Base-by-base conservation (phyloP, 331 rosid genomes). In the Erythrophleum ivorense region DNA sequence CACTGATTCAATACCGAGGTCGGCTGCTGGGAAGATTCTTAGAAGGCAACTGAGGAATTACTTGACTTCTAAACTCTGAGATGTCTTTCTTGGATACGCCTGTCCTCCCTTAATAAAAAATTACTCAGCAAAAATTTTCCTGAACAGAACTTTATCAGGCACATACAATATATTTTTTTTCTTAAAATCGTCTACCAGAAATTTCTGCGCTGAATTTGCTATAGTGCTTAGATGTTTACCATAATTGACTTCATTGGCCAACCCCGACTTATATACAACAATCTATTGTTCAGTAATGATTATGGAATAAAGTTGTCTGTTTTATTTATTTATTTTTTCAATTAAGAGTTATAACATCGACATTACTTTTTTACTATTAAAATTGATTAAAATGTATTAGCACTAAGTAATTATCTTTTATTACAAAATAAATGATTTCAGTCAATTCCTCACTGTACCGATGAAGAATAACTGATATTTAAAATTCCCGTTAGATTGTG, bases 21-120 rank as follows among this genome's bases (percentile, higher is more conserved):
- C 98, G 58, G 81, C 91, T 0, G 92, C 97, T 7, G 98, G 99
- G 59, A 95, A 95, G 87, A 87, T 95, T 80, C 92, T 93, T n/a
- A 78, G 96, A 52, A 91, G 85, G 83, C 87, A 90, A 55, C 92
- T 93, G 6, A 60, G 49, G 70, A 88, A 77, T 24, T 63, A 12
- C 29, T 19, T 89, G 80, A 31, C 77, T 72, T 89, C 92, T 78
- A 91, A 84, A 80, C 90, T 95, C 40, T 95, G 52, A 85, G 11
- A 11, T 8, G 2, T 24, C 63, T 57, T 59, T 52, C 60, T 40
- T 9, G 45, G 76, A 53, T n/a, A 64, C n/a, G 21, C n/a, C 24
- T 38, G 71, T 9, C n/a, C n/a, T n/a, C n/a, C n/a, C n/a, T n/a
- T n/a, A n/a, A n/a, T n/a, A n/a, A n/a, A n/a, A n/a, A n/a, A n/a